Conservation (phyloP, 176 grass and related monocot genomes). For the Sorghum bicolor region DNA sequence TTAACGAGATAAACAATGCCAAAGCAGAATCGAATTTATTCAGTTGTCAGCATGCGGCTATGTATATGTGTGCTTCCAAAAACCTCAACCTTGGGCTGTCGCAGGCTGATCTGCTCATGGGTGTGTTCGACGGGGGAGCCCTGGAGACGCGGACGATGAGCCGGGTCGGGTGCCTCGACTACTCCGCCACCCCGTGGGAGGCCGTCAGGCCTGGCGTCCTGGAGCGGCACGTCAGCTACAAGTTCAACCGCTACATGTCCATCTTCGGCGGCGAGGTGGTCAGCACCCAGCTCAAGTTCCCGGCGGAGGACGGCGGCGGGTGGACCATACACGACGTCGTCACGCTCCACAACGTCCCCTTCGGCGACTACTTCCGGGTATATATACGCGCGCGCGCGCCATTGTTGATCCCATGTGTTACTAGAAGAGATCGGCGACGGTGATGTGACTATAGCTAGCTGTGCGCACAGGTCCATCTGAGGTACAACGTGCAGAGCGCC, state of each 20-base stretch:
- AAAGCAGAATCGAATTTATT: background rate
- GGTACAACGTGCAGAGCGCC: slow-evolving; percentile 38
- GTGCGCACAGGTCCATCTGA: slow-evolving; percentile 57
- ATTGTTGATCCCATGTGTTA: background rate
- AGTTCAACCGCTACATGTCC: slow-evolving; percentile 72
- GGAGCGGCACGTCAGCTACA: slow-evolving; percentile 67
- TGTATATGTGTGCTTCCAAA: background rate
- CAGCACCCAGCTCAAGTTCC: slow-evolving; percentile 62
- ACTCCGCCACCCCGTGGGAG: slow-evolving; percentile 58
- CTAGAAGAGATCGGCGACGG: background rate
- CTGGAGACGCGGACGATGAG: slow-evolving; percentile 63
- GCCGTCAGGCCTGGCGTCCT: slow-evolving; percentile 36
- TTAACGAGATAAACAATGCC: background rate
- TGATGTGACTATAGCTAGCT: background rate
- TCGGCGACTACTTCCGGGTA: slow-evolving; percentile 72
- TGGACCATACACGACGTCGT: slow-evolving; percentile 70
- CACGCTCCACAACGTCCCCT: slow-evolving; percentile 70
- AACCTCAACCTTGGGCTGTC: background rate
- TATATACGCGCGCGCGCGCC: background rate
- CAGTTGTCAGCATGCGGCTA: background rate
- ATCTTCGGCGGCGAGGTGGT: slow-evolving; percentile 80
- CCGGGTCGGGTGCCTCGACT: slow-evolving; percentile 70
- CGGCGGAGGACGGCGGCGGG: slow-evolving; percentile 41
- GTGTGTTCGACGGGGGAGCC: slow-evolving; percentile 61
- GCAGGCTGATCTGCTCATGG: slow-evolving; percentile 54